These are phyloP conservation scores for Harringtonia aguacate DNA, from an alignment of 2,329 filamentous ascomycete species.

Conservation along the genomic window DNA sequence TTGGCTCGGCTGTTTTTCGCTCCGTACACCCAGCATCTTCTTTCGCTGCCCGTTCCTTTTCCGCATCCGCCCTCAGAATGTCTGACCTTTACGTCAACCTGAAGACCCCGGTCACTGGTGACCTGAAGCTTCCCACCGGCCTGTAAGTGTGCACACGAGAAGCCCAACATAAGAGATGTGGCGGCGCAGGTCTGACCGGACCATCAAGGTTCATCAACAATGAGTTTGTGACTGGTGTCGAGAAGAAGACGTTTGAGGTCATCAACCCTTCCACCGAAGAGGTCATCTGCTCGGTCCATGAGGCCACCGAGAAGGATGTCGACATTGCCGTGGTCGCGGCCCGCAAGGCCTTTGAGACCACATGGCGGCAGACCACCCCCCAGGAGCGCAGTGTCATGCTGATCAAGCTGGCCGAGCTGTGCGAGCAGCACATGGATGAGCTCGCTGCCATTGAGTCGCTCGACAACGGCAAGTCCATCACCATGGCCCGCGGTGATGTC, in stretches of 20 bases:
- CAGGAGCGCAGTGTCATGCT: slow-evolving; percentile 60
- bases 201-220: slow-evolving; percentile 74
- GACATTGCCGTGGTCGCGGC: slow-evolving; percentile 74
- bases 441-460: slow-evolving; percentile 77
- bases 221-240: slow-evolving; percentile 72
- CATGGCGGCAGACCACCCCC: slow-evolving; percentile 59
- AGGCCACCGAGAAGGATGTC: slow-evolving; percentile 81
- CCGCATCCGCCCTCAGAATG: slow-evolving; percentile 16
- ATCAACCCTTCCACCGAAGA: slow-evolving; percentile 82
- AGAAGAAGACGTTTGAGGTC: slow-evolving; percentile 86
- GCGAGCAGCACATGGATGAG: slow-evolving; percentile 66
- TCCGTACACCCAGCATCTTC: neutral
- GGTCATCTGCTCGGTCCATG: slow-evolving; percentile 70
- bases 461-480: slow-evolving; percentile 78
- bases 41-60: neutral
- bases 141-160: slow-evolving; percentile 39
- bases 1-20: neutral
- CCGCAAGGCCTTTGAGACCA: slow-evolving; percentile 71
- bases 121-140: slow-evolving; percentile 49
- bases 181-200: neutral
- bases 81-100: slow-evolving; percentile 37
- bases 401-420: slow-evolving; percentile 66
- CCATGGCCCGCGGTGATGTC: slow-evolving; percentile 67
- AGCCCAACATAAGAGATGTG: neutral
- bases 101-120: slow-evolving; percentile 55